phyloP scores from a whole-genome alignment of 495 filamentous ascomycete species.

The Cairneyella variabilis region DNA sequence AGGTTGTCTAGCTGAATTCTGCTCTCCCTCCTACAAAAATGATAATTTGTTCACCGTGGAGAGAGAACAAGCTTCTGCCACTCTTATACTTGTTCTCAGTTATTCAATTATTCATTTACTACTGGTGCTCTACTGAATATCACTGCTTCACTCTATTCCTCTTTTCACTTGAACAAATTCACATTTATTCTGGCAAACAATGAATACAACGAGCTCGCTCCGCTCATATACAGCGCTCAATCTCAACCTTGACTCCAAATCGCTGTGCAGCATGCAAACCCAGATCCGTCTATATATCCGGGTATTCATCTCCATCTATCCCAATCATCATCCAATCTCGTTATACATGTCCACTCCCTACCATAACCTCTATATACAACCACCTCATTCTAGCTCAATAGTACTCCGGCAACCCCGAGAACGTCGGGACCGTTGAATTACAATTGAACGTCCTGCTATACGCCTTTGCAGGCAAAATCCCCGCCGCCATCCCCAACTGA shows the following conservation, averaged over 20 bases:
- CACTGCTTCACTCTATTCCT: too few species aligned
- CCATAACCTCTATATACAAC: background rate
- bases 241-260: constrained; percentile 14
- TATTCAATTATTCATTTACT: too few species aligned
- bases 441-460: constrained; percentile 77
- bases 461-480: constrained; percentile 76
- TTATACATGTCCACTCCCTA: background rate
- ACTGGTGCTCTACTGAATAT: too few species aligned
- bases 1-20: too few species aligned
- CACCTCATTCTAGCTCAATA: constrained; percentile 45
- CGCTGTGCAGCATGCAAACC: constrained; percentile 6
- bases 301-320: background rate
- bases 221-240: too few species aligned
- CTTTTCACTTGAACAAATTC: too few species aligned
- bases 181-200: too few species aligned
- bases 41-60: too few species aligned
- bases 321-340: background rate
- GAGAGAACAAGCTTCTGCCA: too few species aligned
- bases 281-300: background rate
- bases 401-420: constrained; percentile 61
- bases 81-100: too few species aligned
- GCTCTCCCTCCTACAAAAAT: too few species aligned
- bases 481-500: constrained; percentile 75
- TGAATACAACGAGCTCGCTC: too few species aligned
- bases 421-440: constrained; percentile 63